Evolutionary conservation across 1,284 basidiomycete genomes (phyloP), one percentile per base, ranked within the genome.

Genomic region (Rhizoctonia solani): DNA sequence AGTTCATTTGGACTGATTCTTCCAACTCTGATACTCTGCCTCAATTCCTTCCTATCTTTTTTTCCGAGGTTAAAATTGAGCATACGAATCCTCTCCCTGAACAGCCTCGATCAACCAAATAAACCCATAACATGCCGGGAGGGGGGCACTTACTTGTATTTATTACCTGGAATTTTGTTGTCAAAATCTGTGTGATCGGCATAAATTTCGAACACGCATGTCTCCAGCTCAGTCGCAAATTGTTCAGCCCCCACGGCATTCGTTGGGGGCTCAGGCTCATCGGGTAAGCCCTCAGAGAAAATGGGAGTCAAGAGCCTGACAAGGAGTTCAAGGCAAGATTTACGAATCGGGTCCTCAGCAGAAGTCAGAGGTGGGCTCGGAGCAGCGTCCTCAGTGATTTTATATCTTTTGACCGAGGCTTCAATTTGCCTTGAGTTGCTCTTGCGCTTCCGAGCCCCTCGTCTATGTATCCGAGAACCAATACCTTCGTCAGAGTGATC

Each of bases 61-160:
- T 92, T 87, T 79, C 81, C 87, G 73, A 92, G 77, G 77, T 92
- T 92, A 78, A 92, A 92, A 67, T 84, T 85, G 66, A 92, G 81
- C 84, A 87, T 92, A 68, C 90, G 85, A 78, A 92, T 92, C 72
- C 89, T 88, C 76, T 92, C 89, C 81, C 90, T 92, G 71, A 41
- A 68, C 30, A 16, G 11, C 32, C 61, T 67, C 63, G 46, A 66
- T 56, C 70, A 29, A 72, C 27, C 30, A 67, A 44, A 23, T 9
- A 8, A 52, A n/a, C n/a, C n/a, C n/a, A n/a, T n/a, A n/a, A n/a
- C n/a, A n/a, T n/a, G n/a, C 29, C 16, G 42, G 29, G 3, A 49
- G 13, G 14, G 55, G 59, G 27, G 37, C 54, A 32, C 88, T 70
- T 75, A 90, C 90, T 92, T 92, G 79, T 92, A 92, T 73, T 90